A percentile compares a stretch with the other conserved stretches of the same genome.
phyloP scores from a whole-genome alignment of 805 yeast genomes.

The Metschnikowia picachoensis region DNA sequence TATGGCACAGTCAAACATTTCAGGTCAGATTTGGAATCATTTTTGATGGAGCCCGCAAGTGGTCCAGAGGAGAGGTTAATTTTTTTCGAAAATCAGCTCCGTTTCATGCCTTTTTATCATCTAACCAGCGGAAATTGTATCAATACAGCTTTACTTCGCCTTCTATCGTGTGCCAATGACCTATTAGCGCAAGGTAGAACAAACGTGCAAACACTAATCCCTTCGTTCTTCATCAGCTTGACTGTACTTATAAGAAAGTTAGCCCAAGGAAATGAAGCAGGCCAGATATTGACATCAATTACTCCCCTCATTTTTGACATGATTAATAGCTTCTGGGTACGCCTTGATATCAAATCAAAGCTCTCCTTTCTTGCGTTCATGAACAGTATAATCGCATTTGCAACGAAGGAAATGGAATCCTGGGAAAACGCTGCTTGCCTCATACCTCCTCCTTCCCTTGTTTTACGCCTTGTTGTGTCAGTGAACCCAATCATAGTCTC shows the following conservation, averaged over 20 bases:
- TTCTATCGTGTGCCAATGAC: not conserved
- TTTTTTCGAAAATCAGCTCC: not conserved
- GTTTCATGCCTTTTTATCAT: not conserved
- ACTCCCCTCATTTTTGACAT: not conserved
- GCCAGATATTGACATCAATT: not conserved
- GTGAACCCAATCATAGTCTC: conserved; percentile 45
- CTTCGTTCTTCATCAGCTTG: not conserved
- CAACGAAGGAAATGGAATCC: not conserved
- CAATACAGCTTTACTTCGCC: not conserved
- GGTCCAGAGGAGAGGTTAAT: not conserved
- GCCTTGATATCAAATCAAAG: not conserved
- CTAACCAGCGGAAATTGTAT: not conserved
- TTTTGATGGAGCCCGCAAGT: not conserved
- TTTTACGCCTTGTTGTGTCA: conserved; percentile 37
- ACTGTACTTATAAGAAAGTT: not conserved
- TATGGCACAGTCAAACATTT: conserved; percentile 2
- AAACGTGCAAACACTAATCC: not conserved
- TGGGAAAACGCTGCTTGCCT: conserved; percentile 1
- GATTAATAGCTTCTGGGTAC: conserved; percentile 1
- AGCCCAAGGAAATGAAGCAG: not conserved
- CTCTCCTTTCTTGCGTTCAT: conserved; percentile 3
- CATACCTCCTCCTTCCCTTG: conserved; percentile 33
- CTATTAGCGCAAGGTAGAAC: not conserved
- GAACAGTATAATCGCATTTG: not conserved
- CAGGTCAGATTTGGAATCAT: not conserved